Percentiles rank a stretch among this genome's conserved stretches.
phyloP scores from a whole-genome alignment of 108 stramenopile genomes.

The Cyclotella cryptica region DNA sequence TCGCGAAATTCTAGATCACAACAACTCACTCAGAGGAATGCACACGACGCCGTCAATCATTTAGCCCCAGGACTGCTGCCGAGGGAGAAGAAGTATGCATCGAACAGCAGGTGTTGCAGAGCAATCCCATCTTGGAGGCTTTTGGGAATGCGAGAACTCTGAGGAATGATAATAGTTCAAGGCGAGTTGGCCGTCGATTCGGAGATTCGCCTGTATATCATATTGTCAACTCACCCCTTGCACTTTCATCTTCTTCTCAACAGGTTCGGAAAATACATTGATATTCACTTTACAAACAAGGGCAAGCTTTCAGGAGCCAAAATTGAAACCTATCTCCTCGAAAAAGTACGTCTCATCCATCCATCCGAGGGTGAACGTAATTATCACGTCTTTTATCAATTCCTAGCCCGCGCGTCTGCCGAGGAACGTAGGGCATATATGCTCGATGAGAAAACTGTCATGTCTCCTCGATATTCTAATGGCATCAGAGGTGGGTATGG shows the following conservation, averaged over 20 bases:
- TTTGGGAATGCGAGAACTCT: slow-evolving; percentile 97
- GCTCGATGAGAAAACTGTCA: slow-evolving; percentile 6
- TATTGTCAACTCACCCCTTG: background rate
- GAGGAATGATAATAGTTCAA: slow-evolving; percentile 95
- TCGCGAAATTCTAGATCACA: slow-evolving; percentile 8
- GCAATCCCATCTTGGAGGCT: slow-evolving; percentile 96
- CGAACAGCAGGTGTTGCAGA: slow-evolving; percentile 91
- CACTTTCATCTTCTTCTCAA: slow-evolving; percentile 68
- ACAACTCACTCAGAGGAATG: slow-evolving; percentile 5
- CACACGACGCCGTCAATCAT: slow-evolving; percentile 29
- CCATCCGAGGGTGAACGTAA: slow-evolving; percentile 86
- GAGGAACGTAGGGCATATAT: slow-evolving; percentile 9
- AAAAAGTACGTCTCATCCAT: slow-evolving; percentile 80
- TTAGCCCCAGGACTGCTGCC: slow-evolving; percentile 14
- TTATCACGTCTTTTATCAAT: slow-evolving; percentile 96
- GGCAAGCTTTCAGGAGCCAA: slow-evolving; percentile 76
- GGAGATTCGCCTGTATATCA: background rate
- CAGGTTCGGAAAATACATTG: slow-evolving; percentile 97
- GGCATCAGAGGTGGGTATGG: background rate
- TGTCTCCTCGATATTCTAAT: background rate
- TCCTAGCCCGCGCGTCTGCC: slow-evolving; percentile 17
- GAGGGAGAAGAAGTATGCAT: slow-evolving; percentile 61
- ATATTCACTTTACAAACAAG: slow-evolving; percentile 61
- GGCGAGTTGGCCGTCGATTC: slow-evolving; percentile 21
- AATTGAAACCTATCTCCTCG: slow-evolving; percentile 84